These are phyloP conservation scores for Picochlorum sp. DNA, from an alignment of 139 green algal species.

Conservation along the genomic window DNA sequence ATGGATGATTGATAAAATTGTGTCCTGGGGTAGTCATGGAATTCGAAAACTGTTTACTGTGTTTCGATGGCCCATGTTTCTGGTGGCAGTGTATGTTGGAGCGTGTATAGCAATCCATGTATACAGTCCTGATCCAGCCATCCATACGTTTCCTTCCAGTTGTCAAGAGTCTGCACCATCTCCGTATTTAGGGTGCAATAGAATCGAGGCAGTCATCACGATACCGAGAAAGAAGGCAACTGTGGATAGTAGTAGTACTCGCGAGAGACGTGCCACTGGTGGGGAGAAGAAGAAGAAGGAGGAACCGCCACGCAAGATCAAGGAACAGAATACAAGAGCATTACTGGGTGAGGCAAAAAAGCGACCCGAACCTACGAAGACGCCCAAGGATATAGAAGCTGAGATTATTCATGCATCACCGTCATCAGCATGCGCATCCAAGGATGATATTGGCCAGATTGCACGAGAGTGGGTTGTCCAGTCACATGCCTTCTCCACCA, in stretches of 20 bases:
- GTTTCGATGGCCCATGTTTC: constrained; percentile 5
- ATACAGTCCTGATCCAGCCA: background rate
- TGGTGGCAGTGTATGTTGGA: background rate
- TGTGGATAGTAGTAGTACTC: too few relatives aligned
- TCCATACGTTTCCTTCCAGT: background rate
- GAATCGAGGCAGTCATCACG: background rate
- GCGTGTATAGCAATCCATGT: background rate
- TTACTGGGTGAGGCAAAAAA: background rate
- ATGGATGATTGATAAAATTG: background rate
- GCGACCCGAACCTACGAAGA: background rate
- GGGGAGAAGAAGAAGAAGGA: too few relatives aligned
- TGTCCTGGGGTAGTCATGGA: background rate
- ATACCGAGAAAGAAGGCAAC: background rate
- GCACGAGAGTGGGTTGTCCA: too few relatives aligned
- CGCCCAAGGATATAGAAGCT: background rate
- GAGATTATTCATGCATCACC: too few relatives aligned
- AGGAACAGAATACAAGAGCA: too few relatives aligned
- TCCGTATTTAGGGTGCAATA: background rate
- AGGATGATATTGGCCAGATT: too few relatives aligned
- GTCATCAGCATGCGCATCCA: too few relatives aligned
- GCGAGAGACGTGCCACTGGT: too few relatives aligned
- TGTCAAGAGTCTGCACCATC: background rate
- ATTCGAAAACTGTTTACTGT: background rate
- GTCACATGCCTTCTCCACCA: too few relatives aligned
- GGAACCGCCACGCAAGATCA: too few relatives aligned